A percentile compares a stretch with the other conserved stretches of the same genome.
phyloP scores from a whole-genome alignment of 495 filamentous ascomycete species.

The Aspergillus affinis region DNA sequence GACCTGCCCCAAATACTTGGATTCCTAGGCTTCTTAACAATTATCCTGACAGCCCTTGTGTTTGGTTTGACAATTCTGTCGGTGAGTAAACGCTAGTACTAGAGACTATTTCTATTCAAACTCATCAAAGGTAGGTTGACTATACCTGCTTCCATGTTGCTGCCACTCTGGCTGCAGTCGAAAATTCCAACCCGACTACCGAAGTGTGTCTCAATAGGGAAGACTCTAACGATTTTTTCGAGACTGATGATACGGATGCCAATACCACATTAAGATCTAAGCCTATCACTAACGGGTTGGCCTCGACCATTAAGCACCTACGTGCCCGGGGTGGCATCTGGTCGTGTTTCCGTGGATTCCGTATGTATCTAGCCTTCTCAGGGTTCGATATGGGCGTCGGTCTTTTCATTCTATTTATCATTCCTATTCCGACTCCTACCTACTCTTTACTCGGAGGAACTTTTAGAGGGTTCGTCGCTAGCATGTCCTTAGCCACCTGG shows the following conservation, averaged over 20 bases:
- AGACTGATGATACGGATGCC: slow-evolving; percentile 36
- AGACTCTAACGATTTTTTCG: slow-evolving; percentile 32
- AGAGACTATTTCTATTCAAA: too few species aligned
- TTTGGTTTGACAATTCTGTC: too few species aligned
- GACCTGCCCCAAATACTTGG: too few species aligned
- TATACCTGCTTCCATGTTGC: slow-evolving; percentile 62
- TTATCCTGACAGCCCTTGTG: too few species aligned
- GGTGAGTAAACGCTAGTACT: too few species aligned
- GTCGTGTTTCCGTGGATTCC: slow-evolving; percentile 59
- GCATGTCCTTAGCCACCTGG: too few species aligned
- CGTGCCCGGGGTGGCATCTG: slow-evolving; percentile 51
- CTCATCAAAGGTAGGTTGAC: slow-evolving; percentile 29
- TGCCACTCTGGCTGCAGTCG: slow-evolving; percentile 60
- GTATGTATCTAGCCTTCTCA: slow-evolving; percentile 30
- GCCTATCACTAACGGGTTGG: slow-evolving; percentile 61
- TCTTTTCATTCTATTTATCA: slow-evolving; percentile 27
- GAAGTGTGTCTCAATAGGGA: slow-evolving; percentile 47
- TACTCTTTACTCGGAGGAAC: too few species aligned
- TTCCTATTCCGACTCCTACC: slow-evolving; percentile 27
- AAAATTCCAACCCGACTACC: slow-evolving; percentile 58
- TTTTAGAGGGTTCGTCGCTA: too few species aligned
- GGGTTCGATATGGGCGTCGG: slow-evolving; percentile 30
- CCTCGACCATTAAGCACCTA: slow-evolving; percentile 57
- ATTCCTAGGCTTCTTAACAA: too few species aligned
- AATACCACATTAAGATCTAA: slow-evolving; percentile 25